Evolutionary conservation across 2,329 filamentous ascomycete genomes (phyloP), one percentile per base, ranked within the genome.

Genomic region (Aspergillus proliferans): DNA sequence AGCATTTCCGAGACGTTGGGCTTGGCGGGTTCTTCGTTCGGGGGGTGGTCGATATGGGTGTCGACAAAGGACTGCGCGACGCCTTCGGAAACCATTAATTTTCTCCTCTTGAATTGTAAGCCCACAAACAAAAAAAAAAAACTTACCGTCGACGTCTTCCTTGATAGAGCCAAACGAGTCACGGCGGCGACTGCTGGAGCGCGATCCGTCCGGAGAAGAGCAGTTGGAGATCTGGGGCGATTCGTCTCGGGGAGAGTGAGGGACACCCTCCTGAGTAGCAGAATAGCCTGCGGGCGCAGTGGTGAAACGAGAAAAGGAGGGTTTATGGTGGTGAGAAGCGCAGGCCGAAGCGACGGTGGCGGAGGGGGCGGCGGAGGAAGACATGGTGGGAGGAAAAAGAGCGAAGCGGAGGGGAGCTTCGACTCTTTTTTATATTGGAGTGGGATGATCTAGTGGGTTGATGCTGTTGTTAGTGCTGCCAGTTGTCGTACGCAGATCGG

Each of bases 21-120:
- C 24, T 55, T 56, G 30, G 48, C 34, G 28, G 52, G 39, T 5
- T 57, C 48, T 12, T 68, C 61, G 40, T 58, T 57, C 6, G 61
- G 57, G 8, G 65, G 58, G 28, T 60, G 57, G 12, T 56, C 57
- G 42, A 61, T 56, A 33, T 69, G 67, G 15, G 65, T 71, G 55
- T 72, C 70, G 45, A 73, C 64, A 49, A 73, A 73, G 0, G 70
- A 72, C 55, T 73, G 70, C 34, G 70, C 70, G 52, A 73, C 70
- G 51, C 68, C 70, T 71, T 47, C 15, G 45, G 14, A 9, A 50
- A 46, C 48, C 41, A 47, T 51, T 45, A 58, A 49, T 46, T 34
- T 33, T 36, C 30, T n/a, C 15, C 41, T 9, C 3, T 43, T n/a
- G 12, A 40, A 14, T 39, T 14, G 26, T 30, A 30, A 30, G 9